Percentiles rank a stretch among this genome's conserved stretches.
Conservation (phyloP, 2,329 filamentous ascomycete species). For the Didymella keratinophila region DNA sequence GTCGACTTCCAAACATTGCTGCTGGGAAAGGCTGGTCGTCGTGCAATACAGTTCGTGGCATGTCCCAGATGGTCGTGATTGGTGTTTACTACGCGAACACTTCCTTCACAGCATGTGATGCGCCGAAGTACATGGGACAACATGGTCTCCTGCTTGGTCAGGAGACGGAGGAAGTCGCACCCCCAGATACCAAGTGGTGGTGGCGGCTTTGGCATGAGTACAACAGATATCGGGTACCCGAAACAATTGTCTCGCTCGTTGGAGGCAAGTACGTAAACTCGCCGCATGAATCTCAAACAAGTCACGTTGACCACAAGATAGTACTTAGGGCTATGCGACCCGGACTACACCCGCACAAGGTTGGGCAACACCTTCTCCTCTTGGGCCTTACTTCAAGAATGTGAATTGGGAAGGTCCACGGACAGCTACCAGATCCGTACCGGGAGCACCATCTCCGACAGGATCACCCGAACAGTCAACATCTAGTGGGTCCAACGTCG, state of each 20-base stretch:
- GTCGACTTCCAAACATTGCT: slow-evolving; percentile 30
- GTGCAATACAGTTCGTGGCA: slow-evolving; percentile 61
- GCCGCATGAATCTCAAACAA: too few relatives aligned
- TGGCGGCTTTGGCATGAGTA: neutral
- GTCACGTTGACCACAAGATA: neutral
- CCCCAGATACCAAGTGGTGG: slow-evolving; percentile 1
- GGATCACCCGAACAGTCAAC: too few relatives aligned
- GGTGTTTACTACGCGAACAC: slow-evolving; percentile 57
- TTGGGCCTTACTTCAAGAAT: too few relatives aligned
- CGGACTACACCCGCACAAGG: neutral
- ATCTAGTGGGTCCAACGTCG: neutral
- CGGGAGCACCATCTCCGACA: too few relatives aligned
- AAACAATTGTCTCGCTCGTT: neutral
- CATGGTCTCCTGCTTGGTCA: slow-evolving; percentile 62
- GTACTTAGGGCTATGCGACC: neutral
- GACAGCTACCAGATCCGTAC: too few relatives aligned
- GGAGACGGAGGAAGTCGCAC: slow-evolving; percentile 36
- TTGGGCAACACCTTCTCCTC: neutral
- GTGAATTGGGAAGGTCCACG: too few relatives aligned
- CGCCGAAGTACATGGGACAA: slow-evolving; percentile 57
- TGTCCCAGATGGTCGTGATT: slow-evolving; percentile 66
- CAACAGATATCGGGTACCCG: neutral
- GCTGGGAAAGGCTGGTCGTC: slow-evolving; percentile 54
- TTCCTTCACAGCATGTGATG: slow-evolving; percentile 57
- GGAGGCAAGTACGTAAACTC: neutral